Conservation (phyloP, 371 early-diverging fungal species). For the Mortierella sp. region DNA sequence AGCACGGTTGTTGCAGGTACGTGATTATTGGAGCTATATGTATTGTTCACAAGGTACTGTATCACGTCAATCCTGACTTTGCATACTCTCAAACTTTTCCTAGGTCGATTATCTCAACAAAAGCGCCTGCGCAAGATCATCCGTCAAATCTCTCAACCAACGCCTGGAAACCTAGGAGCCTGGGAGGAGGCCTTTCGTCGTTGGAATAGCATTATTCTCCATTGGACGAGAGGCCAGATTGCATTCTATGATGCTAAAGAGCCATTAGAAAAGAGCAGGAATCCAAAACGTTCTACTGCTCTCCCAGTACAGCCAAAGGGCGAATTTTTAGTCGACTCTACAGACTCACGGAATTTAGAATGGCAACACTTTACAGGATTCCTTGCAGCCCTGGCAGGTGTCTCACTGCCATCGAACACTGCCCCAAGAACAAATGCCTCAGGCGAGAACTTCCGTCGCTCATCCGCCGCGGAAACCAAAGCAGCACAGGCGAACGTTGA, state of each 20-base stretch:
- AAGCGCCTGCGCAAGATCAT: slow-evolving; percentile 81
- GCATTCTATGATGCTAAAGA: slow-evolving; percentile 51
- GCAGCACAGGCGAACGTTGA: slow-evolving; percentile 73
- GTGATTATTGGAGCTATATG: neutral
- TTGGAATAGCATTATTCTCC: slow-evolving; percentile 77
- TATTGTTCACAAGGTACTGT: too few relatives aligned
- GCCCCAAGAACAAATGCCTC: slow-evolving; percentile 29
- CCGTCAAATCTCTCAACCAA: slow-evolving; percentile 75
- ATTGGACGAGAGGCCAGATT: slow-evolving; percentile 62
- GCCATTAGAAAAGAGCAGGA: slow-evolving; percentile 36
- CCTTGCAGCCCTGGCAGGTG: slow-evolving; percentile 85
- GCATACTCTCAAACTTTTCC: neutral
- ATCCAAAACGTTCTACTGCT: slow-evolving; percentile 42
- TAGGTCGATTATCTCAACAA: slow-evolving; percentile 80
- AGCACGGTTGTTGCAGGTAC: slow-evolving; percentile 73
- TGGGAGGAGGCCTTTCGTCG: slow-evolving; percentile 90
- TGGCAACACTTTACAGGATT: slow-evolving; percentile 92
- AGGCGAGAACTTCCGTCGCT: slow-evolving; percentile 49
- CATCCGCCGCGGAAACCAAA: slow-evolving; percentile 35
- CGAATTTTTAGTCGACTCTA: slow-evolving; percentile 39
- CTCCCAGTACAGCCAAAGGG: slow-evolving; percentile 52
- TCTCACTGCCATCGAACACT: slow-evolving; percentile 65
- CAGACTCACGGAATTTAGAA: slow-evolving; percentile 60
- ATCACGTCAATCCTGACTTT: neutral
- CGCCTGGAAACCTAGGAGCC: slow-evolving; percentile 84